A percentile compares a stretch with the other conserved stretches of the same genome.
Evolutionary conservation across 75 land plant species (phyloP).

Genomic region (Pseudotsuga menziesii): DNA sequence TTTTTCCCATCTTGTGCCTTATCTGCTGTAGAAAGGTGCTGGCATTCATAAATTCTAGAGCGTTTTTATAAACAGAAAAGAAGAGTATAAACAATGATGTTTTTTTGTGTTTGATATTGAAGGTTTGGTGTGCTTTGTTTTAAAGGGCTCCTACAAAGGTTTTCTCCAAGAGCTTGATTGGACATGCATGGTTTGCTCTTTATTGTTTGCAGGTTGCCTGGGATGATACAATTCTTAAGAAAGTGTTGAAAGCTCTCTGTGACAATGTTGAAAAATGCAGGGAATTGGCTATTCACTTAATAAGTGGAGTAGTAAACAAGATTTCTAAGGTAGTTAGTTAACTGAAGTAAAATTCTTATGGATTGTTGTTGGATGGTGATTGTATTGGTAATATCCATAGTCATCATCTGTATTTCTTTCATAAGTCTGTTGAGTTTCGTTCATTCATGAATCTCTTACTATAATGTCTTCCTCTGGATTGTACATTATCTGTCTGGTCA

Average conservation of each 20-base stretch:
- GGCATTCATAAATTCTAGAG: too few species aligned
- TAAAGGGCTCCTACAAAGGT: background rate
- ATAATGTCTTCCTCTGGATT: background rate
- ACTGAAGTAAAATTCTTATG: background rate
- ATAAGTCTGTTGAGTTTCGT: background rate
- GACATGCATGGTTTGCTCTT: background rate
- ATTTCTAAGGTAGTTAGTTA: slow-evolving; percentile 16
- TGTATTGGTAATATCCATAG: background rate
- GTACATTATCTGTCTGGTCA: too few species aligned
- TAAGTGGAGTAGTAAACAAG: slow-evolving; percentile 9
- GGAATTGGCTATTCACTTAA: slow-evolving; percentile 24
- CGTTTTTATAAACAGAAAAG: too few species aligned
- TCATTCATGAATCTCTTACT: background rate
- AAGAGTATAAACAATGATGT: too few species aligned
- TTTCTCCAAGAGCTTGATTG: background rate
- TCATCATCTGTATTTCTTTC: too few species aligned
- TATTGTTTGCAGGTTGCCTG: slow-evolving; percentile 27
- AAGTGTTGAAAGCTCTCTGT: slow-evolving; percentile 16
- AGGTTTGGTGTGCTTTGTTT: too few species aligned
- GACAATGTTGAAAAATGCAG: slow-evolving; percentile 32
- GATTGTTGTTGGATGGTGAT: background rate
- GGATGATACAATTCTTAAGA: slow-evolving; percentile 24
- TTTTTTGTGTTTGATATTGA: too few species aligned
- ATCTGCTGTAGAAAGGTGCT: too few species aligned
- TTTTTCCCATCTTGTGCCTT: too few species aligned